Evolutionary conservation across 2,329 filamentous ascomycete genomes (phyloP).

Genomic region (Penicillium freii): DNA sequence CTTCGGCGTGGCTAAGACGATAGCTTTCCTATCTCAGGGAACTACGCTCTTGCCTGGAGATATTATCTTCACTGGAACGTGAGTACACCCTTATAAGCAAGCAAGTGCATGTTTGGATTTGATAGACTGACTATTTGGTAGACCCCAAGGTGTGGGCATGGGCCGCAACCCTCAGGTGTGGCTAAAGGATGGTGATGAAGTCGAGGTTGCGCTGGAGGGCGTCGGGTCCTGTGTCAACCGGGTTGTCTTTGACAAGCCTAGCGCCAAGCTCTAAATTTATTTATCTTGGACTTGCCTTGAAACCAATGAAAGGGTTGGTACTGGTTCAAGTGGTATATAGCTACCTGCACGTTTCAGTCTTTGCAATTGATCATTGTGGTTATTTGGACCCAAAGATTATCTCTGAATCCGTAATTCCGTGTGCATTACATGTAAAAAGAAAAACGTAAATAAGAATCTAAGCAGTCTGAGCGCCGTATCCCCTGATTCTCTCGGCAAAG

Average conservation of each 20-base stretch:
- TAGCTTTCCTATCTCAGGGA: constrained; percentile 49
- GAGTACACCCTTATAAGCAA: constrained; percentile 23
- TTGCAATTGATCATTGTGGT: background rate
- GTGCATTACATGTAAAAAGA: constrained; percentile 14
- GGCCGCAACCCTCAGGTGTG: constrained; percentile 65
- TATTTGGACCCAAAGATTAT: background rate
- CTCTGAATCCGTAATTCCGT: constrained; percentile 4
- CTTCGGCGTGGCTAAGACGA: constrained; percentile 48
- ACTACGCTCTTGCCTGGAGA: constrained; percentile 43
- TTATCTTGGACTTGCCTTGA: background rate
- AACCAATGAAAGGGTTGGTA: background rate
- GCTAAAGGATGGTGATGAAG: constrained; percentile 68
- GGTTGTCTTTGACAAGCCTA: constrained; percentile 43
- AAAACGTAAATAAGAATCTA: constrained; percentile 27
- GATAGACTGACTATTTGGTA: constrained; percentile 54
- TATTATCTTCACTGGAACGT: constrained; percentile 48
- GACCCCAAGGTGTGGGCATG: constrained; percentile 69
- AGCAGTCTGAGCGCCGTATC: constrained; percentile 81
- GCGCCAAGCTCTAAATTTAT: constrained; percentile 35
- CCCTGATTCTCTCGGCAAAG: constrained; percentile 91
- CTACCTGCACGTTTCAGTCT: background rate
- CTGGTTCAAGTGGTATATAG: background rate
- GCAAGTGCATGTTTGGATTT: background rate
- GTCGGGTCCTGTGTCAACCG: constrained; percentile 58
- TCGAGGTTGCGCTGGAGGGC: constrained; percentile 65